Percentiles rank a stretch among this genome's conserved stretches.
Evolutionary conservation across 2,329 filamentous ascomycete genomes (phyloP).

Genomic region (Tolypocladium nubicola): DNA sequence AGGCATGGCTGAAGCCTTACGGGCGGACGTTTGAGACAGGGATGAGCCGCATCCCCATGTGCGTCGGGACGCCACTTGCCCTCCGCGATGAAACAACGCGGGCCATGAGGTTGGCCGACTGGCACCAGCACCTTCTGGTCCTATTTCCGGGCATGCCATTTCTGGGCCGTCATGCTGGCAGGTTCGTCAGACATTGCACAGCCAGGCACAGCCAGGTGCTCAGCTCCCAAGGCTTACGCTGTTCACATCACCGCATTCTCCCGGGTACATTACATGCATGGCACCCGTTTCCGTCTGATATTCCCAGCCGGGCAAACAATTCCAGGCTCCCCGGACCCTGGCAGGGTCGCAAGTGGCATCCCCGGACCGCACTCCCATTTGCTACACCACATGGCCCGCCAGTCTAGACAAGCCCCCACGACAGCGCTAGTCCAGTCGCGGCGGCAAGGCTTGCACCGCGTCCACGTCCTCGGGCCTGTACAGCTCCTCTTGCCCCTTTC

Average conservation of each 20-base stretch:
- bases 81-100: not conserved
- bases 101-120: not conserved
- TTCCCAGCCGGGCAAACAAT: not conserved
- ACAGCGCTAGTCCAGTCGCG: not conserved
- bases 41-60: not conserved
- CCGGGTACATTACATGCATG: not conserved
- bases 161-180: not conserved
- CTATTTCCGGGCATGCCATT: not conserved
- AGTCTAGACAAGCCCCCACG: not conserved
- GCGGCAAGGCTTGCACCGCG: not conserved
- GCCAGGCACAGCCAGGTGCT: not conserved
- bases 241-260: not conserved
- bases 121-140: not conserved
- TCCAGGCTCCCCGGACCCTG: not conserved
- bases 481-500: not conserved
- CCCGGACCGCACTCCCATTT: not conserved
- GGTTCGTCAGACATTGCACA: not conserved
- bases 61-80: not conserved
- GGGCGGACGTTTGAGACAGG: not conserved
- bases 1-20: not conserved
- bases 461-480: constrained; percentile 5
- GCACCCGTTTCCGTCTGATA: not conserved
- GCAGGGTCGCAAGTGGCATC: not conserved
- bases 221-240: not conserved
- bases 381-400: constrained; percentile 1